Percentiles rank a stretch among this genome's conserved stretches.
phyloP scores from a whole-genome alignment of 148 eudicot species.

The Selenicereus undatus region DNA sequence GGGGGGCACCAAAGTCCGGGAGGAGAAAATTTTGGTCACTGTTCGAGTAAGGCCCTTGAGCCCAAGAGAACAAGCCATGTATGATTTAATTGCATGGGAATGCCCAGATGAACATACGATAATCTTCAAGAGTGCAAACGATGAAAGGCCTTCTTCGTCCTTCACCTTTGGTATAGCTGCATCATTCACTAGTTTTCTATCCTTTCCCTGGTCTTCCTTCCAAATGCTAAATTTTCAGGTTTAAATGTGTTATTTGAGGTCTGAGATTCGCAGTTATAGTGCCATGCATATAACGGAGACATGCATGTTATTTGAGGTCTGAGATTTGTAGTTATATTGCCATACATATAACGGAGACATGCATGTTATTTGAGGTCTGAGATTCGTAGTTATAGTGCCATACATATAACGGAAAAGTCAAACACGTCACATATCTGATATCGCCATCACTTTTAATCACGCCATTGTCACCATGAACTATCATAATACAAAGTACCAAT shows the following conservation, averaged over 20 bases:
- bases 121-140: conserved; percentile 60
- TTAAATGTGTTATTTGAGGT: not conserved
- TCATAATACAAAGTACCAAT: too few relatives aligned
- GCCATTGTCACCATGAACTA: too few relatives aligned
- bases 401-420: too few relatives aligned
- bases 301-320: too few relatives aligned
- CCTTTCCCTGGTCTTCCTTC: not conserved
- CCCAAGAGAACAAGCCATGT: conserved; percentile 71
- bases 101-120: conserved; percentile 62
- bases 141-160: conserved; percentile 54
- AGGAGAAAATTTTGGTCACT: conserved; percentile 88
- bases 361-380: too few relatives aligned
- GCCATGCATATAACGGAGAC: too few relatives aligned
- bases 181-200: not conserved
- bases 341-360: too few relatives aligned
- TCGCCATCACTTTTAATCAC: too few relatives aligned
- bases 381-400: too few relatives aligned
- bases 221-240: not conserved
- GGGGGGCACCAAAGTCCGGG: conserved; percentile 51
- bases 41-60: conserved; percentile 86
- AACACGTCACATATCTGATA: too few relatives aligned
- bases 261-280: too few relatives aligned
- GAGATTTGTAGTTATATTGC: too few relatives aligned
- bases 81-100: conserved; percentile 95
- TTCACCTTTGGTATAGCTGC: conserved; percentile 51